These are phyloP conservation scores for Ramicandelaber brevisporus DNA, from an alignment of 192 early-diverging fungal genomes.

Conservation along the genomic window DNA sequence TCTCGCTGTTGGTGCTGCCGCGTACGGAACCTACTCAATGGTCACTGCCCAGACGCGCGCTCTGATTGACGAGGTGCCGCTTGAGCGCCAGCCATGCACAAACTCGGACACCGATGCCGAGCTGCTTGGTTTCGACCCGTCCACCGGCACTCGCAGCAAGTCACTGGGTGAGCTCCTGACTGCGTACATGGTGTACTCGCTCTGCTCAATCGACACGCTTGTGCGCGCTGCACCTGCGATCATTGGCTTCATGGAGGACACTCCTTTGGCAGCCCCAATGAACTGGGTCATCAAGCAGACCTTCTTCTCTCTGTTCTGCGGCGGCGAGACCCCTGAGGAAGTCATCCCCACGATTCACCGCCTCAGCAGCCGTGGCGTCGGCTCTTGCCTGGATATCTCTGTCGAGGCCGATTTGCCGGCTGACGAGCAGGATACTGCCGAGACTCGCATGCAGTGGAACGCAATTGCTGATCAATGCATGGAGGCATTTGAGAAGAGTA, in stretches of 20 bases:
- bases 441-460: slow-evolving; percentile 22
- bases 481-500: slow-evolving; percentile 36
- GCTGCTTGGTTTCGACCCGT: no score
- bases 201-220: slow-evolving; percentile 35
- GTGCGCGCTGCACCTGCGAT: slow-evolving; percentile 26
- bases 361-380: slow-evolving; percentile 34
- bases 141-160: slow-evolving; percentile 17
- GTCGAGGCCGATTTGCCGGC: slow-evolving; percentile 61
- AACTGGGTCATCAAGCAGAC: slow-evolving; percentile 56
- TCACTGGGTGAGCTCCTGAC: slow-evolving; percentile 26
- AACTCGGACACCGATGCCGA: no score
- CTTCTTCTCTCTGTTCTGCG: slow-evolving; percentile 63
- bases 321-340: slow-evolving; percentile 64
- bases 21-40: no score
- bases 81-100: no score
- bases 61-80: no score
- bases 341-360: slow-evolving; percentile 56
- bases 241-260: slow-evolving; percentile 22
- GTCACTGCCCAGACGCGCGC: no score
- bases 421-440: slow-evolving; percentile 14
- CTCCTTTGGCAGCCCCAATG: slow-evolving; percentile 17
- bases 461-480: slow-evolving; percentile 37
- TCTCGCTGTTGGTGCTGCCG: no score
- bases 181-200: slow-evolving; percentile 37
- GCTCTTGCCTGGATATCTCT: slow-evolving; percentile 68